Evolutionary conservation across 2,329 filamentous ascomycete genomes (phyloP), one percentile per base, ranked within the genome.

Genomic region (Penicillium thymicola): DNA sequence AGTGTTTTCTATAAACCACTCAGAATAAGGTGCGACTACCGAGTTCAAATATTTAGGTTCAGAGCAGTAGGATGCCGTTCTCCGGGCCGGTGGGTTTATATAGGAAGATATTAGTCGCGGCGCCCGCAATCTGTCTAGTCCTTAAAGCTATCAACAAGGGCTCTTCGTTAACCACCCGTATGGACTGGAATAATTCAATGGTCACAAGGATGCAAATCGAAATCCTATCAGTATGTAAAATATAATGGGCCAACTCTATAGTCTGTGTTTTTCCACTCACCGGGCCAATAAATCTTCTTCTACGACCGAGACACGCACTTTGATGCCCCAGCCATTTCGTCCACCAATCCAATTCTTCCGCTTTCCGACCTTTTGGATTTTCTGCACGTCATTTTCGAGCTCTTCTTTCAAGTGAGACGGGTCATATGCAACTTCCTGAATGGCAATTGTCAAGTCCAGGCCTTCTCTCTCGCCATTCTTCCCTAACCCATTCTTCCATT

Each of bases 331-430:
- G 18, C 65, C 65, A 42, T 71, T 61, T 9, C 57, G 59, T 7
- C 70, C 71, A 18, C 70, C 70, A 41, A 72, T 67, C 59, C 71
- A 70, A 46, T 74, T 65, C 64, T 74, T 74, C 54, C 69, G 71
- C 57, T 73, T 74, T 2, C 72, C 72, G 5, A 73, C 63, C 56
- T 70, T 71, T 53, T 71, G 61, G n/a, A 73, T 57, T 42, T 67
- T 69, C 28, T 68, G 61, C 1, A 66, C 40, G 14, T 68, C 59
- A 18, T 57, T 59, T 28, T 58, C 54, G n/a, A 73, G 30, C 43
- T 66, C 65, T 21, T 63, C 51, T 38, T 65, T 67, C 27, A 68
- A 27, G 28, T 65, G 60, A 11, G 62, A 66, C 6, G 67, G 63
- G 34, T 70, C 68, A 38, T 62, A 60, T 11, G 44, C 55, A 28